phyloP scores from a whole-genome alignment of 2,329 filamentous ascomycete species.

The Fusarium sp. region DNA sequence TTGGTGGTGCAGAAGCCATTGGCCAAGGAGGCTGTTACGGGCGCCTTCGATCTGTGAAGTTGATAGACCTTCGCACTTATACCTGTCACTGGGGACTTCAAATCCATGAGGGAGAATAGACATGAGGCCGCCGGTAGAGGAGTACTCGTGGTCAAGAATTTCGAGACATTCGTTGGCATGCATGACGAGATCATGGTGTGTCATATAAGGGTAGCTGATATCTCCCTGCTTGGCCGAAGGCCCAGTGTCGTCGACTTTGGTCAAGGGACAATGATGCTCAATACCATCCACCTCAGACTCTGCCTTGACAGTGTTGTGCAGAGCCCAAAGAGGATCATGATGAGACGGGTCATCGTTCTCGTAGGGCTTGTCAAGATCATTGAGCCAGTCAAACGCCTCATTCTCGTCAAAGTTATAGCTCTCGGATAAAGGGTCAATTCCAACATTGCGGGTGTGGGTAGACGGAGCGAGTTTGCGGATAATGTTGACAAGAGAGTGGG shows the following conservation, averaged over 20 bases:
- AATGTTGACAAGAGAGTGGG: slow-evolving; percentile 68
- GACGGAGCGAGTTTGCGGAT: slow-evolving; percentile 65
- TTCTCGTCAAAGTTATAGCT: slow-evolving; percentile 54
- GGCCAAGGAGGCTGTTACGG: slow-evolving; percentile 68
- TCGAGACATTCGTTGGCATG: slow-evolving; percentile 74
- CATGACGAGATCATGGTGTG: slow-evolving; percentile 65
- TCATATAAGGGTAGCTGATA: slow-evolving; percentile 57
- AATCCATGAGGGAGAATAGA: slow-evolving; percentile 64
- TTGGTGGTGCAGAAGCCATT: slow-evolving; percentile 69
- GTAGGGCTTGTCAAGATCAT: slow-evolving; percentile 65
- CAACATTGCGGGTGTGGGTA: slow-evolving; percentile 44
- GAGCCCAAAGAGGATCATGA: slow-evolving; percentile 61
- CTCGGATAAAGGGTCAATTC: slow-evolving; percentile 6
- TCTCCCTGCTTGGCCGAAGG: slow-evolving; percentile 34
- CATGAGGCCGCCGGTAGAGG: slow-evolving; percentile 68
- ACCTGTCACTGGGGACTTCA: slow-evolving; percentile 43
- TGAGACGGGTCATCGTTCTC: slow-evolving; percentile 63
- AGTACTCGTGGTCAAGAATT: slow-evolving; percentile 72
- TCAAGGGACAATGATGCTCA: slow-evolving; percentile 64
- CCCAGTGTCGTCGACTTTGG: slow-evolving; percentile 44
- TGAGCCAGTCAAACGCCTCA: slow-evolving; percentile 72
- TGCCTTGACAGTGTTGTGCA: slow-evolving; percentile 62
- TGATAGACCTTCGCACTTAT: slow-evolving; percentile 39
- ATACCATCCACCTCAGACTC: slow-evolving; percentile 60
- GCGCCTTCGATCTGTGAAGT: slow-evolving; percentile 58